Base-by-base conservation (phyloP, 2,329 filamentous ascomycete genomes). In the Cladophialophora chaetospira region DNA sequence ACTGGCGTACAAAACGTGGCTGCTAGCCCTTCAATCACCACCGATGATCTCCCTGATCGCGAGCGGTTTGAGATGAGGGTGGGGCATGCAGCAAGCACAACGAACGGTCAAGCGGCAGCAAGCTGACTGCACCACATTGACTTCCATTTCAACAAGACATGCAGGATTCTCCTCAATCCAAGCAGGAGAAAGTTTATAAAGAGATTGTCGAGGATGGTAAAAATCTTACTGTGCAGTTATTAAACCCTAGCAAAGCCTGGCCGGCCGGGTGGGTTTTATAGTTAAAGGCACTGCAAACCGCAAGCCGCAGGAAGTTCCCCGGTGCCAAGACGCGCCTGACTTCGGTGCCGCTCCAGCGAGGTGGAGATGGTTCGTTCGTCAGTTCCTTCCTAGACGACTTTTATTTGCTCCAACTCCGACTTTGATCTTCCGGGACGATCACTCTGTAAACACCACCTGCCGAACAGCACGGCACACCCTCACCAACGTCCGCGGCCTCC, bases 41-140 rank as follows among this genome's bases (percentile, higher is more conserved):
- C 10, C 42, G 10, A 19, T 43, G 25, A 55, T 42, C 43, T 55
- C 29, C 33, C 36, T 42, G 11, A 49, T 49, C 52, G 44, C n/a
- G 25, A 35, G 43, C 9, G 19, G 52, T 26, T 54, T 47, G 43
- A 54, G 25, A 23, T 26, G 10, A 23, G 11, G 2, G 21, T 44
- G 42, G 42, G 23, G 10, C 23, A 25, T 11, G 1, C 11, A 28
- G 19, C 10, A 44, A n/a, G 42, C 23, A n/a, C 23, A 23, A 44
- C 26, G 19, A 11, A 40, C 15, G 36, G 36, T 15, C 17, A 21
- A 21, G 15, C 4, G 36, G 8, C 17, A 19, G 23, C 15, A 10
- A n/a, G n/a, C n/a, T n/a, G n/a, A n/a, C n/a, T n/a, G n/a, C n/a
- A n/a, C n/a, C n/a, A n/a, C n/a, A n/a, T n/a, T n/a, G n/a, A n/a